Percentiles rank a stretch among this genome's conserved stretches.
Evolutionary conservation across 2,329 filamentous ascomycete genomes (phyloP).

Genomic region (Pseudohalonectria lignicola): DNA sequence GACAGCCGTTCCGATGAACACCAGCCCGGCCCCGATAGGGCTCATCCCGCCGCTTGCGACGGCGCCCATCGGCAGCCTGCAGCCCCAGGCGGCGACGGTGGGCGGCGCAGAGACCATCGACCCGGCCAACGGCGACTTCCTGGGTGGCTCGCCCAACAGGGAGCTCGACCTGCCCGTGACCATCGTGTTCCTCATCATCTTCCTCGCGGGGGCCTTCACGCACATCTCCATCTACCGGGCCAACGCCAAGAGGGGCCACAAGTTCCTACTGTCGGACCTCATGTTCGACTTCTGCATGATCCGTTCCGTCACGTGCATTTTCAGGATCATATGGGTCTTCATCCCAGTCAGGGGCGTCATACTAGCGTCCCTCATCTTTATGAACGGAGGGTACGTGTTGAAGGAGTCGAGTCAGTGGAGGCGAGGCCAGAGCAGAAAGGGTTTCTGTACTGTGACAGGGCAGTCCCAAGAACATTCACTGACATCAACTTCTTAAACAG

Average conservation of each 20-base stretch:
- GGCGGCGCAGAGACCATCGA: too few relatives aligned
- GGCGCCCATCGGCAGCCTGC: too few relatives aligned
- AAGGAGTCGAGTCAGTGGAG: too few relatives aligned
- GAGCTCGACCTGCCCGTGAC: constrained; percentile 12
- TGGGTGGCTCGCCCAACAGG: constrained; percentile 4
- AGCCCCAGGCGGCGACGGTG: too few relatives aligned
- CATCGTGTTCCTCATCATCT: constrained; percentile 13
- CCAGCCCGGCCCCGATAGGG: too few relatives aligned
- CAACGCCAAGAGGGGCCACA: constrained; percentile 22
- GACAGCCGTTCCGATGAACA: too few relatives aligned
- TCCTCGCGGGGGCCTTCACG: constrained; percentile 11
- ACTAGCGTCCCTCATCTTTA: constrained; percentile 21
- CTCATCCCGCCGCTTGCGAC: too few relatives aligned
- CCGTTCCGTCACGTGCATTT: constrained; percentile 18
- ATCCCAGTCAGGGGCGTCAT: constrained; percentile 12
- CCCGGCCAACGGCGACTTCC: constrained; percentile 3
- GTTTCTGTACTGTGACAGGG: too few relatives aligned
- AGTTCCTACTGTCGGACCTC: constrained; percentile 21
- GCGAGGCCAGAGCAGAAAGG: too few relatives aligned
- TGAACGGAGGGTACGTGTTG: constrained; percentile 25
- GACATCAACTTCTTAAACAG: too few relatives aligned
- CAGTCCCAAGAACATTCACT: too few relatives aligned
- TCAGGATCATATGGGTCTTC: constrained; percentile 24
- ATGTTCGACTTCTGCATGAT: constrained; percentile 21
- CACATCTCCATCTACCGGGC: constrained; percentile 13